Conservation (phyloP, 2,329 filamentous ascomycete genomes). For the Aspergillus sclerotialis region DNA sequence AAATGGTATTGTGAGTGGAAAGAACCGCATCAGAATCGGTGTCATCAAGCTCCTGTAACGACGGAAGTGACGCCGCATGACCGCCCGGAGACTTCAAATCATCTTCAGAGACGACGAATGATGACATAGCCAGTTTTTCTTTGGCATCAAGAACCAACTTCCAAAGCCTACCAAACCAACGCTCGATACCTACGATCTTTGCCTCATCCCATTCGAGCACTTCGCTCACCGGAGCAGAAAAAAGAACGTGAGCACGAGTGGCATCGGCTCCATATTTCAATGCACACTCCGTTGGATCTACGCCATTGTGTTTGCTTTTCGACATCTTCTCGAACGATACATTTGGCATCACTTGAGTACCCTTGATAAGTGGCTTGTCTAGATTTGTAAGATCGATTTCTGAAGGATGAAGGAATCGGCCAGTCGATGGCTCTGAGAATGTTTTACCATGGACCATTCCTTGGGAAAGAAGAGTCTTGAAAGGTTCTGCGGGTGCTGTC, state of each 20-base stretch:
- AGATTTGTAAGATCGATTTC: conserved; percentile 62
- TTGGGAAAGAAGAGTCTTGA: conserved; percentile 74
- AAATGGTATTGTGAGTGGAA: conserved; percentile 60
- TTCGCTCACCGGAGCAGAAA: conserved; percentile 77
- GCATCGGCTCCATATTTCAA: conserved; percentile 72
- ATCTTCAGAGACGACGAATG: conserved; percentile 15
- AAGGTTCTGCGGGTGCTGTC: conserved; percentile 58
- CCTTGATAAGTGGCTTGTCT: conserved; percentile 53
- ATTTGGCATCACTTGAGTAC: conserved; percentile 52
- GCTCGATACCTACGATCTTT: conserved; percentile 72
- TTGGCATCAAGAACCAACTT: conserved; percentile 45
- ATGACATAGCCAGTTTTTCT: conserved; percentile 15
- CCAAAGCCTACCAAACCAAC: conserved; percentile 68
- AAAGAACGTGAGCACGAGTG: conserved; percentile 78
- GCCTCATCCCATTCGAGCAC: conserved; percentile 81
- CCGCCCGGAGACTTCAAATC: conserved; percentile 11
- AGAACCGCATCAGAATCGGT: conserved; percentile 50
- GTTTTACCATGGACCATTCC: conserved; percentile 92
- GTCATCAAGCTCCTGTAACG: conserved; percentile 25
- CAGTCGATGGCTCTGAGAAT: conserved; percentile 65
- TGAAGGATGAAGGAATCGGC: conserved; percentile 67
- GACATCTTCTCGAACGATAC: conserved; percentile 87
- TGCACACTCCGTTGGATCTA: conserved; percentile 70
- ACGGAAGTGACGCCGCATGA: conserved; percentile 21
- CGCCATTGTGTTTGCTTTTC: conserved; percentile 88